Evolutionary conservation across 768 basidiomycete species (phyloP).

Genomic region (Suillus discolor): DNA sequence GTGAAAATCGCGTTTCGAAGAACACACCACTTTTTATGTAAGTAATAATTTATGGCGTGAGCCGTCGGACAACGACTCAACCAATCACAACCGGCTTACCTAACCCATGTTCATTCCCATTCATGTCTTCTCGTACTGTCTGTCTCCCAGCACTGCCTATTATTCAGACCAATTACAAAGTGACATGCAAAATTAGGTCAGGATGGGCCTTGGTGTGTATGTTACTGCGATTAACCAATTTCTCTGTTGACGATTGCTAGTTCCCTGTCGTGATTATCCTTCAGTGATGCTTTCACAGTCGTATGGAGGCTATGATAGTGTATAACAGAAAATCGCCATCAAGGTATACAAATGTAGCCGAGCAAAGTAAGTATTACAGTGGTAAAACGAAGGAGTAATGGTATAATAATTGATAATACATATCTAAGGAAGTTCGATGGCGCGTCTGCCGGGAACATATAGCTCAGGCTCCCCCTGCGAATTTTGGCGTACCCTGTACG

Average conservation of each 20-base stretch:
- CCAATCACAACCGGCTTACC: conserved; percentile 29
- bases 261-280: no score
- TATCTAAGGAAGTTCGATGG: background rate
- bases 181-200: background rate
- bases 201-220: background rate
- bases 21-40: conserved; percentile 9
- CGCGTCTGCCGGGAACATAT: background rate
- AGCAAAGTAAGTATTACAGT: background rate
- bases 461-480: background rate
- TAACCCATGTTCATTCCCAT: background rate
- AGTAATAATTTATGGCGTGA: conserved; percentile 26
- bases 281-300: no score
- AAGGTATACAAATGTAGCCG: background rate
- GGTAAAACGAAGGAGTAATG: background rate
- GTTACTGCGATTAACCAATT: no score
- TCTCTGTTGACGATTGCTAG: no score
- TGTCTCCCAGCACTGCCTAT: background rate
- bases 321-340: background rate
- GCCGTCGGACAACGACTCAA: conserved; percentile 5
- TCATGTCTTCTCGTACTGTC: background rate
- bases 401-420: background rate
- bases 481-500: background rate
- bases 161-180: background rate
- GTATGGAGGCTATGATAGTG: no score
- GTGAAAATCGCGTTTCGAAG: background rate